Base-by-base conservation (phyloP, 1,139 yeast genomes). In the Yamadazyma mexicana region DNA sequence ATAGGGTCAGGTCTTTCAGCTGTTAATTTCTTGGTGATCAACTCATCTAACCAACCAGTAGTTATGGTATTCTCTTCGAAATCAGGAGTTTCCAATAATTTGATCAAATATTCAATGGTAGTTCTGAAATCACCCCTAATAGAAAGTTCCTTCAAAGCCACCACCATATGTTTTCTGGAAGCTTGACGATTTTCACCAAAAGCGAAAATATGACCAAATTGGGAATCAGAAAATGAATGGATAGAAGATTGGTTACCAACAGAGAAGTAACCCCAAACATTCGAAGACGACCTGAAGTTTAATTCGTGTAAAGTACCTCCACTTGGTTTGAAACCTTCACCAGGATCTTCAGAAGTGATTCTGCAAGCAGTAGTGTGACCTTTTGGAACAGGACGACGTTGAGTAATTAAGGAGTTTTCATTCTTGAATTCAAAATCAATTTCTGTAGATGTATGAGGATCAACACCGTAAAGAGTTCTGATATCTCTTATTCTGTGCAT, bases 361-460 rank as follows among this genome's bases (percentile, higher is more conserved):
- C 98, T 91, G 72, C 98, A 91, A 39, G 98, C 98, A 38, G 98
- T 92, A 63, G 96, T 87, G 66, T 92, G 98, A 49, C 98, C 98
- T 72, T 88, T 88, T 53, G 98, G 98, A 50, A 77, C 79, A 34
- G 98, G 98, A 54, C 81, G 81, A 66, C 98, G 83, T 71, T 92
- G 98, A 42, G 84, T 78, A 52, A 80, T 76, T 51, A 80, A 70
- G 31, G 95, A 77, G 44, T 75, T 79, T 51, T 84, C 86, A 31
- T 83, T 73, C 49, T 81, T 81, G 67, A 94, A 92, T 51, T 85
- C 92, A 57, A 88, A 92, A 64, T 92, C 98, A 54, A 92, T 87
- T 45, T 84, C 87, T 38, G 96, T 85, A 18, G 91, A 72, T 40
- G 95, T 81, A 58, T 88, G 95, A 44, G 98, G 98, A 62, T 92